A percentile compares a stretch with the other conserved stretches of the same genome.
phyloP scores from a whole-genome alignment of 2,329 filamentous ascomycete genomes.

The Xylariomycetidae sp. region DNA sequence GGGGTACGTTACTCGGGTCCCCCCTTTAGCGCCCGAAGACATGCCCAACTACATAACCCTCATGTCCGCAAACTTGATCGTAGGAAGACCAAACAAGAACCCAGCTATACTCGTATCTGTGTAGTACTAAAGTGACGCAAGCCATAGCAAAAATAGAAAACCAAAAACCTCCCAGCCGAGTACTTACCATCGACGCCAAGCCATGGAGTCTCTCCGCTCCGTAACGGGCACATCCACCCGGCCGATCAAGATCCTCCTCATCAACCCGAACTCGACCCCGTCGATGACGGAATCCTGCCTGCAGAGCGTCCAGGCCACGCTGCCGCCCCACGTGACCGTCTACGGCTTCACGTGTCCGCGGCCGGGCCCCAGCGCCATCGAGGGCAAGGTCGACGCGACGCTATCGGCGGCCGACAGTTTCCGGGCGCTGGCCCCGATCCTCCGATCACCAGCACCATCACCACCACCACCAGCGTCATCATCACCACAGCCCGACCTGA shows the following conservation, averaged over 20 bases:
- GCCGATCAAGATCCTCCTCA: conserved; percentile 45
- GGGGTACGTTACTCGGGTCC: no score
- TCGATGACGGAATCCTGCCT: conserved; percentile 53
- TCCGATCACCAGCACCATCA: no score
- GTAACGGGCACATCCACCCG: conserved; percentile 10
- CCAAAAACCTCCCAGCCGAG: no score
- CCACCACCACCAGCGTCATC: no score
- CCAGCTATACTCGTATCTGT: no score
- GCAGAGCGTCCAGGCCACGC: conserved; percentile 33
- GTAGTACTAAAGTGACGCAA: no score
- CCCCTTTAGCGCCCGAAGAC: no score
- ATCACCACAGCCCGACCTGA: no score
- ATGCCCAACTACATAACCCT: no score
- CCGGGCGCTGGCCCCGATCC: conserved; percentile 38
- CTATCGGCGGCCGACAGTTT: conserved; percentile 44
- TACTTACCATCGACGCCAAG: conserved; percentile 5
- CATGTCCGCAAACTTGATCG: no score
- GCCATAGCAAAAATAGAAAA: no score
- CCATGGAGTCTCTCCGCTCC: conserved; percentile 7
- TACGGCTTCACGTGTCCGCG: conserved; percentile 45
- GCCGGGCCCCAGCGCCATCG: conserved; percentile 45
- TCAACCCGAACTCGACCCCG: conserved; percentile 58
- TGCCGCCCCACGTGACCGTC: conserved; percentile 42
- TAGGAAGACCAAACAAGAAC: no score
- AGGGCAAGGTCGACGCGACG: conserved; percentile 44